Percentiles rank a stretch among this genome's conserved stretches.
Conservation (phyloP, 768 basidiomycete species). For the Russula abietina region DNA sequence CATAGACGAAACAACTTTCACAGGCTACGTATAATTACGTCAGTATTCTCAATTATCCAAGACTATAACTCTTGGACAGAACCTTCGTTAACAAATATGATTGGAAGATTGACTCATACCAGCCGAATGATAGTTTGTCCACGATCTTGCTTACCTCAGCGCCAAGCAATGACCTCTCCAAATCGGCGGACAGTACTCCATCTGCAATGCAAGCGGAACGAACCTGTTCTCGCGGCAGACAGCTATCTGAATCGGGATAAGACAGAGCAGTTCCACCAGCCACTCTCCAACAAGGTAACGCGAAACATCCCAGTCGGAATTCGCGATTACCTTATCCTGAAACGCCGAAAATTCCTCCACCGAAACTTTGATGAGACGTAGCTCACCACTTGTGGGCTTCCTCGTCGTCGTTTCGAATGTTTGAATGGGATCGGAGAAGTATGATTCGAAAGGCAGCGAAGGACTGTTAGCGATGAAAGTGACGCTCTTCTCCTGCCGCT, state of each 20-base stretch:
- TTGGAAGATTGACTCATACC: constrained; percentile 60
- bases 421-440: constrained; percentile 43
- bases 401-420: constrained; percentile 44
- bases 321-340: constrained; percentile 2
- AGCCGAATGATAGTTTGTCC: constrained; percentile 50
- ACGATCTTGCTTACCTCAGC: constrained; percentile 55
- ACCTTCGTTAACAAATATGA: constrained; percentile 58
- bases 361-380: constrained; percentile 37
- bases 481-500: constrained; percentile 34
- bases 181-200: constrained; percentile 43
- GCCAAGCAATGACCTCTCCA: constrained; percentile 50
- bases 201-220: constrained; percentile 56
- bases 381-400: constrained; percentile 46
- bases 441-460: constrained; percentile 33
- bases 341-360: constrained; percentile 32
- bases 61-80: background rate
- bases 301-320: constrained; percentile 30
- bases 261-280: constrained; percentile 53
- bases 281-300: constrained; percentile 50
- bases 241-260: constrained; percentile 61
- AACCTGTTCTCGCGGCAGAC: constrained; percentile 55
- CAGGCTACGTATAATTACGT: constrained; percentile 37
- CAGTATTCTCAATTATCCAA: background rate
- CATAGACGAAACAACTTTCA: constrained; percentile 63
- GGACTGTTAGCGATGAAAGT: constrained; percentile 41